phyloP scores from a whole-genome alignment of 202 grass and related monocot species.

The Panicum hallii region DNA sequence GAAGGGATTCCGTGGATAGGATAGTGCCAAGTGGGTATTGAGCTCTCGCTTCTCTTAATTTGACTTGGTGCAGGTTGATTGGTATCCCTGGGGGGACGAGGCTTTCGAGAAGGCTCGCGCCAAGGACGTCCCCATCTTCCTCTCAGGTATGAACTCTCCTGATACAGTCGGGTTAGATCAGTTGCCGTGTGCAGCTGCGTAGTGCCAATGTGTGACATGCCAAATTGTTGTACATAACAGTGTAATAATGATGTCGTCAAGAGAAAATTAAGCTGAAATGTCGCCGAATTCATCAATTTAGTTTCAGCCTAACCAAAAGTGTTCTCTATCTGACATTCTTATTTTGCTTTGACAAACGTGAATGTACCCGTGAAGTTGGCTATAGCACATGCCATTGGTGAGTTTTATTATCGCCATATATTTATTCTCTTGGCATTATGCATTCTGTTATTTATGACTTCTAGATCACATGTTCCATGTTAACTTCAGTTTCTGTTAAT shows the following conservation, averaged over 20 bases:
- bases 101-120: slow-evolving; percentile 90
- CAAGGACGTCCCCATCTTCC: slow-evolving; percentile 84
- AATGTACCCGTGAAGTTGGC: slow-evolving; percentile 67
- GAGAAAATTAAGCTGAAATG: neutral
- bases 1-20: neutral
- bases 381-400: slow-evolving; percentile 99
- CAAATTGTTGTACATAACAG: neutral
- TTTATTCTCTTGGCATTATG: neutral
- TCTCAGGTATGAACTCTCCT: slow-evolving; percentile 66
- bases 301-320: neutral
- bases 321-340: slow-evolving; percentile 12
- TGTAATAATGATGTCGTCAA: neutral
- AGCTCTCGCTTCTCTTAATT: neutral
- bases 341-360: slow-evolving; percentile 36
- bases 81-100: slow-evolving; percentile 96
- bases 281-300: neutral
- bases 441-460: neutral
- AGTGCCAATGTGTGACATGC: neutral
- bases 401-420: slow-evolving; percentile 21
- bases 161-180: neutral
- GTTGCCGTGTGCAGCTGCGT: neutral
- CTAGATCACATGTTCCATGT: neutral
- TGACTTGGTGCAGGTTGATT: slow-evolving; percentile 74
- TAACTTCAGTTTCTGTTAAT: neutral
- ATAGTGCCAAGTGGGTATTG: neutral